Base-by-base conservation (phyloP, 345 rosid genomes). In the Litchi chinensis region DNA sequence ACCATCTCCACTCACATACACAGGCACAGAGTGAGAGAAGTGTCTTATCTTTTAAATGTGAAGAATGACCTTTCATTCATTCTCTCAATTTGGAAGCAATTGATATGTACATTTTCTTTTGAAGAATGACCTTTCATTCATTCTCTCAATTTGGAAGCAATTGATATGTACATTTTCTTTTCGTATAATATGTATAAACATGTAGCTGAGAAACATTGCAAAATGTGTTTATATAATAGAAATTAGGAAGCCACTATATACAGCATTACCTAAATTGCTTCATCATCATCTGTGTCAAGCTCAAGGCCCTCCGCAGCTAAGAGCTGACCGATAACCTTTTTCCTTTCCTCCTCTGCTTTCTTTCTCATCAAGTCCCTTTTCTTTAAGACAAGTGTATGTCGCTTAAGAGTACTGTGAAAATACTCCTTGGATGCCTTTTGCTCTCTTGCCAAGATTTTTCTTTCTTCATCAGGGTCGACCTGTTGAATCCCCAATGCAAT, bases 391-490 rank as follows among this genome's bases (percentile, higher is more conserved):
- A 95, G 85, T 0, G 97, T 92, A 81, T 95, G 99, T 68, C 97
- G 87, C 79, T 85, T 93, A 39, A 95, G 79, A 26, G 99, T 93
- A 64, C 54, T 92, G 78, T 75, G 88, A 26, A 82, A 88, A 18
- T 87, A 77, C 73, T 95, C 98, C 82, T 75, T 78, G 1, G 95
- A 92, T 68, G 98, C 99, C 82, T 89, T 92, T 80, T 88, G 91
- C 86, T 95, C 99, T 43, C 87, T 95, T 18, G 88, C 97, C 76
- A 91, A 70, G 74, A 93, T 83, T 85, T 71, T 92, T 76, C 94
- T 90, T 87, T 92, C 99, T 83, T 95, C 99, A 26, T 92, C 98
- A 0, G 97, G 98, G 83, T 91, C 98, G 68, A 89, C 84, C 99
- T 95, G 83, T 60, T 60, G 5, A 76, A 52, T 74, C 43, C 72